Evolutionary conservation across 176 grass and related monocot genomes (phyloP), one percentile per base, ranked within the genome.

Genomic region (Coix lacrymajobi): DNA sequence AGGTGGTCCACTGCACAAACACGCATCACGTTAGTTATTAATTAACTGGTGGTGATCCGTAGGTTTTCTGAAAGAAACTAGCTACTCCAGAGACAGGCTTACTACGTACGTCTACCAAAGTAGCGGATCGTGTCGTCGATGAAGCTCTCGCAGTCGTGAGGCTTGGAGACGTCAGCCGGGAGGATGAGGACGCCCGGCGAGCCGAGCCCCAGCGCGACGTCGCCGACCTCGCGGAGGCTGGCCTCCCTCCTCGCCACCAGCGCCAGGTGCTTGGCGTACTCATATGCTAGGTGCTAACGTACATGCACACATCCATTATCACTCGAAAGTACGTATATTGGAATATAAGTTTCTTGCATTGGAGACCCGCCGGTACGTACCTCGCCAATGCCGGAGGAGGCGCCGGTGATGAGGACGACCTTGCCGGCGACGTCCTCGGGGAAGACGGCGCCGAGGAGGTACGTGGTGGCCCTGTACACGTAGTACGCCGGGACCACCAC

Each of bases 371-470:
- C n/a, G n/a, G 26, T 7, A 4, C 8, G 17, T 3, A 89, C 90
- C 90, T 97, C 88, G 88, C 86, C 91, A 76, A 97, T 97, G 81
- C 94, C 94, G 34, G 94, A 97, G 76, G 94, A 88, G 66, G 94
- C 91, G 52, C 85, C 91, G 63, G 91, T 89, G 64, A 97, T 84
- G 84, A 93, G 84, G 11, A 91, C 81, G n/a, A 92, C 91, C 80
- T 97, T 91, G 86, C 88, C 67, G 63, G 89, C 39, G 81, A 90
- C 64, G 78, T 86, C 37, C 77, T 91, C 89, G 31, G 87, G 65
- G 70, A 93, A 87, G 82, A 71, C 46, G 41, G 87, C 85, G 40
- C 78, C 70, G 56, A 91, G 56, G 76, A 93, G 51, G 79, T 83
- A 91, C 57, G 69, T 36, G 75, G 88, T 79, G 57, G 86, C 57